Percentiles rank a stretch among this genome's conserved stretches.
These are phyloP conservation scores for Suhomyces atakaporum DNA, from an alignment of 1,139 yeast species.

Conservation along the genomic window DNA sequence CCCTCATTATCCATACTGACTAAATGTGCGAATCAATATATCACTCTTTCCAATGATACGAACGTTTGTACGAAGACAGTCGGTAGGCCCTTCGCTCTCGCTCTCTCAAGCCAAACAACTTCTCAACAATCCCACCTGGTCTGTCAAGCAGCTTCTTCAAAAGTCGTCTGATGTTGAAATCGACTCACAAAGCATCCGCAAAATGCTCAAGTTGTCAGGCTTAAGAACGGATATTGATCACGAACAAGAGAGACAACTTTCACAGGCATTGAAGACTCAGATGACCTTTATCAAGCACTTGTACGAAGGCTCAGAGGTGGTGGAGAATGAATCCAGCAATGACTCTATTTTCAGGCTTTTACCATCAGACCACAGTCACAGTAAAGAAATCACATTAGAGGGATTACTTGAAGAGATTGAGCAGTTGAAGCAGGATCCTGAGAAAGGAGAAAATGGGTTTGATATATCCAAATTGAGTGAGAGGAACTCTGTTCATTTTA, in stretches of 20 bases:
- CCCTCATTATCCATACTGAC: no score
- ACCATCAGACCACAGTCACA: slow-evolving; percentile 34
- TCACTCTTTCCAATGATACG: slow-evolving; percentile 2
- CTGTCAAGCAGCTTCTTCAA: slow-evolving; percentile 26
- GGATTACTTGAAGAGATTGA: slow-evolving; percentile 25
- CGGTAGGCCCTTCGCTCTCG: slow-evolving; percentile 9
- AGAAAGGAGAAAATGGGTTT: slow-evolving; percentile 33
- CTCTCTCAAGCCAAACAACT: slow-evolving; percentile 11
- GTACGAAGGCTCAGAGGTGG: slow-evolving; percentile 28
- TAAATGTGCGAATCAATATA: no score
- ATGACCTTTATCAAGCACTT: slow-evolving; percentile 48
- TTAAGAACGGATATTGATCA: slow-evolving; percentile 28
- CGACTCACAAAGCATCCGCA: slow-evolving; percentile 23
- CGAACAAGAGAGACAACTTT: slow-evolving; percentile 28
- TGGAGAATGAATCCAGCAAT: slow-evolving; percentile 20
- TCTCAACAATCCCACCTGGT: slow-evolving; percentile 32
- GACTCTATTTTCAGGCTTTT: slow-evolving; percentile 34
- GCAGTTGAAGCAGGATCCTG: slow-evolving; percentile 19
- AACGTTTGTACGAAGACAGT: slow-evolving; percentile 4
- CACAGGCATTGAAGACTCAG: slow-evolving; percentile 42
- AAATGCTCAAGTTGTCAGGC: slow-evolving; percentile 49
- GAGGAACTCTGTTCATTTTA: slow-evolving; percentile 14
- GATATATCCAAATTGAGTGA: slow-evolving; percentile 12
- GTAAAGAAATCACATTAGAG: slow-evolving; percentile 26
- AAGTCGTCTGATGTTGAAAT: slow-evolving; percentile 16